Conservation (phyloP, 2,329 filamentous ascomycete genomes). For the Nothophaeocryptopus gaeumannii region DNA sequence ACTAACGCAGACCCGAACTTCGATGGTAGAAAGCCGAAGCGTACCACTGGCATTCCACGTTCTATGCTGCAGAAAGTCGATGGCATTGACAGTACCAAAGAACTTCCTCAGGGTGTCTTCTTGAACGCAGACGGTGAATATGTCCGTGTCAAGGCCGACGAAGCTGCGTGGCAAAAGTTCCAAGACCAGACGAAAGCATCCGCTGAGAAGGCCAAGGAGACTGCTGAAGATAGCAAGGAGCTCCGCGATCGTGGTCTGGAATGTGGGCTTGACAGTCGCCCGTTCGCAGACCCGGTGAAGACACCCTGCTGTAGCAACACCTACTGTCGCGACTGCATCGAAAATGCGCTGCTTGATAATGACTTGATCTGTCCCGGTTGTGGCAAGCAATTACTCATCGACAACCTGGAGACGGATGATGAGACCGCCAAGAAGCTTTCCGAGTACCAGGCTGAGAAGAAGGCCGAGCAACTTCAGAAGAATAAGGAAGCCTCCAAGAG, state of each 20-base stretch:
- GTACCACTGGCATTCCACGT: constrained; percentile 92
- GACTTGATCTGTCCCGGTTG: constrained; percentile 95
- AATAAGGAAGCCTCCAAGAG: constrained; percentile 41
- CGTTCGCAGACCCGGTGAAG: constrained; percentile 98
- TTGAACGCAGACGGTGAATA: constrained; percentile 96
- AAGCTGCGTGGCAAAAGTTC: constrained; percentile 93
- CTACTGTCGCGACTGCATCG: constrained; percentile 99
- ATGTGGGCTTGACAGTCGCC: constrained; percentile 93
- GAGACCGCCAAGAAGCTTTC: constrained; percentile 86
- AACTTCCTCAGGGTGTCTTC: constrained; percentile 88
- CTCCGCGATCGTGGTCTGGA: constrained; percentile 83
- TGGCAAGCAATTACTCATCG: constrained; percentile 86
- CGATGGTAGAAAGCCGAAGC: constrained; percentile 89
- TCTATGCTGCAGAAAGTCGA: constrained; percentile 95
- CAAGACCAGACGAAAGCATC: constrained; percentile 90
- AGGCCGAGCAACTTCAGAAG: constrained; percentile 45
- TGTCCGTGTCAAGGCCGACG: constrained; percentile 93
- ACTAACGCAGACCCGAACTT: constrained; percentile 98
- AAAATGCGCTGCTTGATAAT: constrained; percentile 96
- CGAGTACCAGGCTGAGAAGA: constrained; percentile 62
- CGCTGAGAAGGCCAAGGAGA: constrained; percentile 72
- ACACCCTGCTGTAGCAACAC: constrained; percentile 97
- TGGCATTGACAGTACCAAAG: constrained; percentile 71
- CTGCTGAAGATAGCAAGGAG: constrained; percentile 76
- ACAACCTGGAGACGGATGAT: constrained; percentile 80